phyloP scores from a whole-genome alignment of 495 filamentous ascomycete species.

The Hyphodiscus hymeniophilus region DNA sequence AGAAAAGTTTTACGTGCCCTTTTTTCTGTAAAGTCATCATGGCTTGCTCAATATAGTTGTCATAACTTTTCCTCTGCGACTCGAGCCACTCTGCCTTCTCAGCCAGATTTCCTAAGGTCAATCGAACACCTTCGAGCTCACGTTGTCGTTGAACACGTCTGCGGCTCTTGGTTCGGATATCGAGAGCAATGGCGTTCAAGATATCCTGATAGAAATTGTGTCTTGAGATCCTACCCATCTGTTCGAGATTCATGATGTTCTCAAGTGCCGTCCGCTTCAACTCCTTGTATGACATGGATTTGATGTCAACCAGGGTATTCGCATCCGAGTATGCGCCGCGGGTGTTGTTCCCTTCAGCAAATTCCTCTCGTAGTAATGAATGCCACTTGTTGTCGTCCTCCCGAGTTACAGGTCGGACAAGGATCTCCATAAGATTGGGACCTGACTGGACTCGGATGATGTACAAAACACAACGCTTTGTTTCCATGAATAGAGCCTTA shows the following conservation, averaged over 20 bases:
- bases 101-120: conserved; percentile 76
- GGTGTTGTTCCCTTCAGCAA: conserved; percentile 56
- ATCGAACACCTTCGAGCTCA: conserved; percentile 79
- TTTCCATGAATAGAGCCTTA: conserved; percentile 93
- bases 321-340: conserved; percentile 87
- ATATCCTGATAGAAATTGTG: conserved; percentile 96
- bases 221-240: conserved; percentile 74
- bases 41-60: conserved; percentile 97
- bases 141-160: conserved; percentile 82
- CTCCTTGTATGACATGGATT: conserved; percentile 81
- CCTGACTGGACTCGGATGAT: conserved; percentile 95
- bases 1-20: conserved; percentile 39
- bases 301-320: conserved; percentile 77
- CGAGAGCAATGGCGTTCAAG: conserved; percentile 89
- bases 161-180: conserved; percentile 95
- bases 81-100: conserved; percentile 92
- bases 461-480: conserved; percentile 93
- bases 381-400: conserved; percentile 92
- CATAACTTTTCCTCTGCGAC: conserved; percentile 91
- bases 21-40: conserved; percentile 99
- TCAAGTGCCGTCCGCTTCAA: conserved; percentile 90
- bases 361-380: conserved; percentile 73
- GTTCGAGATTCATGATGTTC: conserved; percentile 85
- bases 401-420: conserved; percentile 75
- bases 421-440: conserved; percentile 85